Base-by-base conservation (phyloP, 371 early-diverging fungal species). In the Quaeritorhiza haematococci region DNA sequence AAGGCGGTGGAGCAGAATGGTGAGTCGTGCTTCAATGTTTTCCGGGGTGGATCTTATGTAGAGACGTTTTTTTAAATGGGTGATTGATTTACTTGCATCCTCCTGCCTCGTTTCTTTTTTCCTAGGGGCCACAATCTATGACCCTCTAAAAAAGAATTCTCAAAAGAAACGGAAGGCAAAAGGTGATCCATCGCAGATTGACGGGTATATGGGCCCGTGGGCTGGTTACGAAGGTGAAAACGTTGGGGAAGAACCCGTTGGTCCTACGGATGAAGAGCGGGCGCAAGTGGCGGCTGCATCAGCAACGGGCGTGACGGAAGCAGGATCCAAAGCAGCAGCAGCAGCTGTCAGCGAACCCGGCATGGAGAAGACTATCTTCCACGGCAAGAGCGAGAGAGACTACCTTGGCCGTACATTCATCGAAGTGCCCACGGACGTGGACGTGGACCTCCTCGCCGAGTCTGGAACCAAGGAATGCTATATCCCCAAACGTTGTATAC, bases 191-290 rank as follows among this genome's bases (percentile, higher is more conserved):
- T 69, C 76, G 2, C 76, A 87, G 21, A 59, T 91, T 7, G 89
- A 89, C 23, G 93, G 89, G 13, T 94, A 89, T 63, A 78, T 78
- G 51, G 98, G 98, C 0, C 98, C 96, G 5, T 96, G 96, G 98
- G 94, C 95, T 3, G 91, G 94, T 1, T 96, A 86, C 63, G 89
- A 89, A 48, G 89, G 83, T 46, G 96, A 94, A 58, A 71, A 80
- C 3, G 71, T 78, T 29, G 88, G 83, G 3, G 68, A 73, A 45
- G 30, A 73, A 23, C 53, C 52, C 27, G 54, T 56, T n/a, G 49
- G 26, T 17, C 48, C 51, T 17, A 44, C 47, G 1, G 48, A 26
- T 21, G 58, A 59, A n/a, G 41, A 54, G 27, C 58, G 44, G 24
- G 64, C 38, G 3, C 61, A 61, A 26, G 41, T 45, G 1, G 49